These are phyloP conservation scores for Lodderomyces elongisporus DNA, from an alignment of 1,139 yeast species.

Conservation along the genomic window DNA sequence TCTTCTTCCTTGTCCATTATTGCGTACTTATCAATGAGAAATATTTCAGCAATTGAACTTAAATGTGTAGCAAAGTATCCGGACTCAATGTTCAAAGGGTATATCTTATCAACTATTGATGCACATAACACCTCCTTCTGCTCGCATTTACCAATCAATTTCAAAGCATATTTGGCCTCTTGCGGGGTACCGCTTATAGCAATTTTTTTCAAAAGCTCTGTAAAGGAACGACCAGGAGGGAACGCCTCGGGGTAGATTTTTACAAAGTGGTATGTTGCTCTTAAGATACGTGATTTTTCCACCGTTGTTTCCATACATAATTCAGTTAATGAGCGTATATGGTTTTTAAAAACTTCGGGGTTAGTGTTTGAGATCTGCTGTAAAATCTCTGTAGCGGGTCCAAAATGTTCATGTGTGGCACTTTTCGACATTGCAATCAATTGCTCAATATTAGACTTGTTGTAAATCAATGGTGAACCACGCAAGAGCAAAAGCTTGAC, in stretches of 20 bases:
- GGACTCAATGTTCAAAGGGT: constrained; percentile 45
- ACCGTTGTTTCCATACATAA: constrained; percentile 18
- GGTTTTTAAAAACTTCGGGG: constrained; percentile 64
- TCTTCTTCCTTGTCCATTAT: constrained; percentile 54
- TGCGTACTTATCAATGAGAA: constrained; percentile 44
- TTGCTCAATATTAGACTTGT: constrained; percentile 57
- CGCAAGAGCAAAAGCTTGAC: constrained; percentile 58
- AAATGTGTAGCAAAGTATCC: constrained; percentile 50
- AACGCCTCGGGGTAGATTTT: constrained; percentile 41
- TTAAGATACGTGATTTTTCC: constrained; percentile 23
- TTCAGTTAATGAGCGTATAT: constrained; percentile 47
- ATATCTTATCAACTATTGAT: constrained; percentile 36
- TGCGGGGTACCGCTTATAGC: constrained; percentile 51
- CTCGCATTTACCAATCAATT: constrained; percentile 47
- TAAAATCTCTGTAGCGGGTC: constrained; percentile 48
- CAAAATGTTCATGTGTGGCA: constrained; percentile 22
- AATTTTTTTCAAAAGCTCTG: constrained; percentile 37
- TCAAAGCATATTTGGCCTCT: constrained; percentile 65
- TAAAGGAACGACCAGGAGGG: constrained; percentile 33
- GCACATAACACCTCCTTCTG: constrained; percentile 36
- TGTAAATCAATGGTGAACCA: constrained; percentile 57
- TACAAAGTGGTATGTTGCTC: constrained; percentile 58
- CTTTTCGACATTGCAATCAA: constrained; percentile 46
- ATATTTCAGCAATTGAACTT: constrained; percentile 58
- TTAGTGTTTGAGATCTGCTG: constrained; percentile 55